These are phyloP conservation scores for Quercus gilva DNA, from an alignment of 306 rosid species.

Conservation along the genomic window DNA sequence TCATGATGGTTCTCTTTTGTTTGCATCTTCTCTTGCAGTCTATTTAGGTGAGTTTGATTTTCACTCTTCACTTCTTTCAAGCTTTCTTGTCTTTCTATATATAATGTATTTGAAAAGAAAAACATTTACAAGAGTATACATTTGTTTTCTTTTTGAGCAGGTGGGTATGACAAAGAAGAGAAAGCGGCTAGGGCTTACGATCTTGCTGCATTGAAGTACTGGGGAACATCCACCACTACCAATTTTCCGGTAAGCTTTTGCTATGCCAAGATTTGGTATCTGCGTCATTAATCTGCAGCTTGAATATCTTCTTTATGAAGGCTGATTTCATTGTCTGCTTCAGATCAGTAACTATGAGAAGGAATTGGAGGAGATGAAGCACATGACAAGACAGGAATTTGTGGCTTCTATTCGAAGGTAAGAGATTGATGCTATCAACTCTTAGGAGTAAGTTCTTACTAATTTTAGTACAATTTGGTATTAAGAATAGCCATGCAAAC, in stretches of 20 bases:
- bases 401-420: slow-evolving; percentile 96
- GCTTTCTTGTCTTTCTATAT: neutral
- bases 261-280: neutral
- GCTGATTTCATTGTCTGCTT: slow-evolving; percentile 6
- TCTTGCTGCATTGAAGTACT: slow-evolving; percentile 94
- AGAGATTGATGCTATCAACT: neutral
- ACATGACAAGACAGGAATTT: slow-evolving; percentile 98
- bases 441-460: neutral
- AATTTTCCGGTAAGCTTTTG: slow-evolving; percentile 70
- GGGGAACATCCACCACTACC: slow-evolving; percentile 98
- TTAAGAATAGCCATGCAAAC: neutral
- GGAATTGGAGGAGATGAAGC: slow-evolving; percentile 96
- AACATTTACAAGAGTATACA: neutral
- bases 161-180: slow-evolving; percentile 99
- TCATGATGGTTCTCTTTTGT: slow-evolving; percentile 18
- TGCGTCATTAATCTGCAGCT: neutral
- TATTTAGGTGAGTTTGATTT: slow-evolving; percentile 53
- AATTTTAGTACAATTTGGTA: neutral
- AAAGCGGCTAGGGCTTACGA: slow-evolving; percentile 99
- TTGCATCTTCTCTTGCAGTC: slow-evolving; percentile 40
- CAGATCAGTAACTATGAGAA: slow-evolving; percentile 92
- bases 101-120: neutral
- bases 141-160: slow-evolving; percentile 26
- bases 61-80: neutral
- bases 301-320: neutral